Base-by-base conservation (phyloP, 352 stramenopile species). In the Pythium sp. region DNA sequence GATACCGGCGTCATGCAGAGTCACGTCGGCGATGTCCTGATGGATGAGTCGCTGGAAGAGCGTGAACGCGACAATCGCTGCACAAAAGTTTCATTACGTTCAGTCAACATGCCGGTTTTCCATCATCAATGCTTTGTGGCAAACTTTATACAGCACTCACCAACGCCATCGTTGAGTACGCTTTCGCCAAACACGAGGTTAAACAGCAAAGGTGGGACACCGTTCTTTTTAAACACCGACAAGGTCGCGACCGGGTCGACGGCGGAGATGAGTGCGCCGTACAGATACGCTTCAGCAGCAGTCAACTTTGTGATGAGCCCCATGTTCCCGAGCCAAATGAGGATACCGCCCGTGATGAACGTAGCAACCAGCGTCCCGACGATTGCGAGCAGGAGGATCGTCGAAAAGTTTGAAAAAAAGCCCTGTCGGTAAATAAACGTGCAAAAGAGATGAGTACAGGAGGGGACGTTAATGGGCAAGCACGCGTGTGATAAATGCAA, bases 121-220 rank as follows among this genome's bases (percentile, higher is more conserved):
- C 47, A 59, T 57, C 11, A 62, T 12, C 58, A 56, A 79, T 73
- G 1, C 28, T 32, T 32, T 32, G 5, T 32, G 28, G 28, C 28
- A 32, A 32, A 32, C 28, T 32, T 32, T 32, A 32, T 32, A n/a
- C 71, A 71, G 55, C 75, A 92, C 62, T 84, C 78, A 79, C 84
- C 87, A 34, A 98, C 90, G 60, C 92, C 94, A 69, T 99, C 96
- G 67, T 98, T 99, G 4, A 99, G 81, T 71, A 98, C 93, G 62
- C 86, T 97, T 76, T 99, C 96, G 43, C 96, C 96, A 77, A 98
- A 99, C 0, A 98, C 92, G 56, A 99, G 80, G 71, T 98, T 98
- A 72, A 98, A 98, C 6, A 99, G 75, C 26, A 95, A 79, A 18
- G 92, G 82, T 51, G 87, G 87, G 3, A 86, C 87, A 46, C 86